Base-by-base conservation (phyloP, 306 rosid genomes). In the Hippophae rhamnoides region DNA sequence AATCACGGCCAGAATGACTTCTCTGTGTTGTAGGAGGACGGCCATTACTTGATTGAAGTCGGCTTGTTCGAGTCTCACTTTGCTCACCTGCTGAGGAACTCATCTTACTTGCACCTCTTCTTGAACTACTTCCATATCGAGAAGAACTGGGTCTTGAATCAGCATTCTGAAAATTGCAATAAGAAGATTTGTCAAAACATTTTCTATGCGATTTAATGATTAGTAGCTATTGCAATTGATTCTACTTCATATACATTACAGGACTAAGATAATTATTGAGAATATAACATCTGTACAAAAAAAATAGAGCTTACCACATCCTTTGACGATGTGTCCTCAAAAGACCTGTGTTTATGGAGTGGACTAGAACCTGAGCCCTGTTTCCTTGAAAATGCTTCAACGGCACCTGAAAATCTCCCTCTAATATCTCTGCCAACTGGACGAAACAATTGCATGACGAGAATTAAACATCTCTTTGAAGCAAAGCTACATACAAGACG, bases 51-150 rank as follows among this genome's bases (percentile, higher is more conserved):
- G 92, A 43, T 52, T 78, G 67, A 53, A 84, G 57, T 61, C 94
- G 72, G 62, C 80, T 69, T 7, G 77, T 52, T 3, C 99, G 97
- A 45, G 72, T 69, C 56, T 84, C 90, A 5, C 76, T 76, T 69
- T 76, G 73, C 52, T 89, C 96, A 43, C 73, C 90, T 5, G 99
- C 90, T 5, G 99, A 85, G 44, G 94, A 78, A 60, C 78, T 47
- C 31, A 74, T 83, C 88, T 61, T 89, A 73, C 81, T 79, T 58
- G 94, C 9, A 45, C 85, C 89, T 73, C 66, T 93, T 78, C 90
- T 86, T 42, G 99, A 89, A 66, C 66, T 73, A 88, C 99, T 93
- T n/a, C 88, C 95, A 67, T 86, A 84, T 58, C 95, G 82, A 51
- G 92, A 58, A 50, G 93, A 40, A 71, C 66, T 68, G 49, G 86